Conservation (phyloP, 2,329 filamentous ascomycete species). For the Myotisia sp. region DNA sequence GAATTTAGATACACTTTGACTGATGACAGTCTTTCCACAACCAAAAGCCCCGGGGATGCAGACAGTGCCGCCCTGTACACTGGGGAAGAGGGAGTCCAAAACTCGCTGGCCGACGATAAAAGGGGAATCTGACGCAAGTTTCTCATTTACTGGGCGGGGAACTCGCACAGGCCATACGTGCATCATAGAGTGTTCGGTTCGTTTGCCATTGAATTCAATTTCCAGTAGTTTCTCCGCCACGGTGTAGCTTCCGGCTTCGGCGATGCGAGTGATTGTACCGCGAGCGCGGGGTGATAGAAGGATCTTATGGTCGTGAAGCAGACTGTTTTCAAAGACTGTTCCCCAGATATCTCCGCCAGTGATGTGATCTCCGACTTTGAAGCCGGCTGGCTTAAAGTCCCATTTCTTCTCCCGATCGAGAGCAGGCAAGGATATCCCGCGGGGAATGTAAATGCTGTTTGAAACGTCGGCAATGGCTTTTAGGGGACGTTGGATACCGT, state of each 20-base stretch:
- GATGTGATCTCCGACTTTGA: constrained; percentile 95
- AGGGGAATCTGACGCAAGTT: constrained; percentile 72
- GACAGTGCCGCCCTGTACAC: constrained; percentile 92
- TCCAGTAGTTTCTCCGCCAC: constrained; percentile 89
- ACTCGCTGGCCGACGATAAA: constrained; percentile 96
- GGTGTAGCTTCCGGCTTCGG: constrained; percentile 80
- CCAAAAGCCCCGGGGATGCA: constrained; percentile 97
- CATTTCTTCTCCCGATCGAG: constrained; percentile 87
- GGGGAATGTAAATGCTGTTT: constrained; percentile 91
- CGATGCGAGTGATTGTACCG: constrained; percentile 83
- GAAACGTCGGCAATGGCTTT: constrained; percentile 64
- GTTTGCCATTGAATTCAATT: constrained; percentile 92
- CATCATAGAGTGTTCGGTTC: constrained; percentile 94
- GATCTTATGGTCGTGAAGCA: constrained; percentile 86
- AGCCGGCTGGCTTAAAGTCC: constrained; percentile 73
- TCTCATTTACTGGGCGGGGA: constrained; percentile 81
- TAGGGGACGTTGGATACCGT: constrained; percentile 93
- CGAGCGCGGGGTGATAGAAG: constrained; percentile 77
- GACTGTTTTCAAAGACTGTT: constrained; percentile 87
- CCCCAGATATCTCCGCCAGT: constrained; percentile 94
- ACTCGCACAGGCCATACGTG: constrained; percentile 97
- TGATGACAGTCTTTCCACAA: constrained; percentile 98
- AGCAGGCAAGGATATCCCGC: constrained; percentile 75
- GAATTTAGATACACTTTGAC: constrained; percentile 97
- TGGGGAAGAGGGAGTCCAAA: constrained; percentile 87